Conservation (phyloP, 202 grass and related monocot genomes). For the Alloteropsis angusta region DNA sequence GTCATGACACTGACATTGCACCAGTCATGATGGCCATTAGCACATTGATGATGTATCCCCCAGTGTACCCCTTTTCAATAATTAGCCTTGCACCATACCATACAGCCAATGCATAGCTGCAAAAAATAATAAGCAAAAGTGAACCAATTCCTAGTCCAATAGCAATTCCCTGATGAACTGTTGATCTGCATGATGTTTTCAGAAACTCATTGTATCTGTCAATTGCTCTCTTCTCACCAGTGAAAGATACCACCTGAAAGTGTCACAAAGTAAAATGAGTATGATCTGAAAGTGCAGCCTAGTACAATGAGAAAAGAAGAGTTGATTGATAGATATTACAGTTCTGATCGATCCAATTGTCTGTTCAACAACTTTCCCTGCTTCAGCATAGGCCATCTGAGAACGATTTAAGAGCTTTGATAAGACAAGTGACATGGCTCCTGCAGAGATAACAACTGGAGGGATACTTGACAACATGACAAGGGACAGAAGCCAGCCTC, state of each 20-base stretch:
- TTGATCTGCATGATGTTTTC: constrained; percentile 39
- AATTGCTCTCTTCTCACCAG: constrained; percentile 55
- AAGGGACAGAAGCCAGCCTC: constrained; percentile 65
- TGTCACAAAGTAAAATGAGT: not conserved
- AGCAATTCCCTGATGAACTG: constrained; percentile 46
- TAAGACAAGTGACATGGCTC: constrained; percentile 44
- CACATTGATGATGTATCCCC: constrained; percentile 62
- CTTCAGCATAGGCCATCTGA: not conserved
- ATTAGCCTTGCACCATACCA: constrained; percentile 71
- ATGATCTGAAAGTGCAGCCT: not conserved
- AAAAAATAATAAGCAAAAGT: constrained; percentile 48
- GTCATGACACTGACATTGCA: constrained; percentile 49
- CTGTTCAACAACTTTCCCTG: constrained; percentile 56
- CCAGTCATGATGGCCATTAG: constrained; percentile 60
- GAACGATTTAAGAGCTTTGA: not conserved
- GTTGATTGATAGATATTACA: constrained; percentile 26
- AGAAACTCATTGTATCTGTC: constrained; percentile 51
- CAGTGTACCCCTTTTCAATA: constrained; percentile 52
- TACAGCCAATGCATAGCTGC: constrained; percentile 47
- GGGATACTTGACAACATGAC: constrained; percentile 62
- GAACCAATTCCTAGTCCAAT: constrained; percentile 43
- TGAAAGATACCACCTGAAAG: constrained; percentile 71
- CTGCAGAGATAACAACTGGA: constrained; percentile 47
- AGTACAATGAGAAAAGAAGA: not conserved
- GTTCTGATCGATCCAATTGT: constrained; percentile 76